Base-by-base conservation (phyloP, 2,329 filamentous ascomycete genomes). In the Geosmithia flava region DNA sequence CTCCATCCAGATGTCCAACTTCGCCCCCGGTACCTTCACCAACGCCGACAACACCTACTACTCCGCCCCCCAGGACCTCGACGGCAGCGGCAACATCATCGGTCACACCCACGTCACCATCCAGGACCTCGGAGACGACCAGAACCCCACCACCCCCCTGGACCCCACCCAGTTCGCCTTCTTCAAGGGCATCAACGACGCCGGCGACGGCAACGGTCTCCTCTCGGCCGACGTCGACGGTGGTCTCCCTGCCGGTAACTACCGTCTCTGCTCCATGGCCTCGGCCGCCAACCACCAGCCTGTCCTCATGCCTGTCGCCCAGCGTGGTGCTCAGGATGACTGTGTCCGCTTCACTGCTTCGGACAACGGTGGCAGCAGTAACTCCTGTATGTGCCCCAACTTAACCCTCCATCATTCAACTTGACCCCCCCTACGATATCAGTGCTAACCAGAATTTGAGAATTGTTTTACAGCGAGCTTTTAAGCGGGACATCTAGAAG, bases 151-250 rank as follows among this genome's bases (percentile, higher is more conserved):
- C 8, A 54, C 60, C n/a, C 70, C 78, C 27, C 69, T 77, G 6
- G 71, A 80, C 52, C 68, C 78, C 30, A 62, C 58, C 20, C 61
- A 69, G 57, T 81, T 77, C 54, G 75, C 66, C 57, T 81, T 81
- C 62, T 82, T 83, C 74, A 81, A 82, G 69, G 79, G 79, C 51
- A 78, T 82, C 65, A 80, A 82, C 62, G 77, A 80, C 51, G 69
- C 64, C 16, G 78, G 77, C 33, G 71, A 83, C 55, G 72, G 71
- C 30, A 55, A 75, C 2, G 78, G 78, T 46, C 64, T 69, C 5
- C 66, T 83, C 11, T 61, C 66, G 13, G 74, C 78, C 40, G 63
- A 59, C 2, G 79, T 83, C 20, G 63, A 66, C 1, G 75, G 72
- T 49, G 80, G 79, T 56, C 73, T 83, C 2, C 76, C 78, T 3